A percentile compares a stretch with the other conserved stretches of the same genome.
phyloP scores from a whole-genome alignment of 163 green algal genomes.

The Chlorella variabilis region DNA sequence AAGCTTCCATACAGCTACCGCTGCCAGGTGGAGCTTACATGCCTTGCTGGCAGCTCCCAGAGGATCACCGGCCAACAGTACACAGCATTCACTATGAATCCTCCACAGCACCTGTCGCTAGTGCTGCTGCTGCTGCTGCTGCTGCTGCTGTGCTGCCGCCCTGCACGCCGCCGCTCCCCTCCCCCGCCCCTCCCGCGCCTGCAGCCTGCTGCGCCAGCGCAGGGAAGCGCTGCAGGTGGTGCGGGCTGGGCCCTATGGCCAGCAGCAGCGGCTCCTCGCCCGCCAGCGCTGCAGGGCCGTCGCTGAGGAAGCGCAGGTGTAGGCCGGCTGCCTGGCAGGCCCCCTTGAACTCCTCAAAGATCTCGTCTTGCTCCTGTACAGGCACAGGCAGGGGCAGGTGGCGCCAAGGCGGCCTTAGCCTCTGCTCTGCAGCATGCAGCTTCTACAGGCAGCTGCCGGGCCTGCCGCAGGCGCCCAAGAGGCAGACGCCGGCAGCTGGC shows the following conservation, averaged over 20 bases:
- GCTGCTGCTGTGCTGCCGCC: background rate
- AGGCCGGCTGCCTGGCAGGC: conserved; percentile 11
- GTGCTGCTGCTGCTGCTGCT: too few relatives aligned
- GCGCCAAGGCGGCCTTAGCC: too few relatives aligned
- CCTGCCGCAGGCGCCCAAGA: too few relatives aligned
- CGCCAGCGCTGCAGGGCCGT: background rate
- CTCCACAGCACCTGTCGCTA: too few relatives aligned
- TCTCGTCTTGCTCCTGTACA: conserved; percentile 32
- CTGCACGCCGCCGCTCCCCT: background rate
- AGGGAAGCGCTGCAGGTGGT: conserved; percentile 23
- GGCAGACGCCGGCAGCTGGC: too few relatives aligned
- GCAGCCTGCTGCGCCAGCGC: background rate
- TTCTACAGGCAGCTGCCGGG: too few relatives aligned
- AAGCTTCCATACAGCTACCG: too few relatives aligned
- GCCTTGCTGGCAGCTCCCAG: too few relatives aligned
- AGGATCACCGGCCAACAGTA: too few relatives aligned
- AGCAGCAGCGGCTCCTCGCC: conserved; percentile 29
- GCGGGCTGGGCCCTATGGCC: background rate
- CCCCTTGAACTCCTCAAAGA: conserved; percentile 30
- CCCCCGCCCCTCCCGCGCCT: background rate
- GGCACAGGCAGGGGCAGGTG: background rate
- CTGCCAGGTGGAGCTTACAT: too few relatives aligned
- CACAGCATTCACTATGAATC: too few relatives aligned
- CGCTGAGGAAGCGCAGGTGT: conserved; percentile 28
- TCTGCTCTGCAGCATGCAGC: too few relatives aligned